phyloP scores from a whole-genome alignment of 192 early-diverging fungal genomes.

The Backusella luteola region DNA sequence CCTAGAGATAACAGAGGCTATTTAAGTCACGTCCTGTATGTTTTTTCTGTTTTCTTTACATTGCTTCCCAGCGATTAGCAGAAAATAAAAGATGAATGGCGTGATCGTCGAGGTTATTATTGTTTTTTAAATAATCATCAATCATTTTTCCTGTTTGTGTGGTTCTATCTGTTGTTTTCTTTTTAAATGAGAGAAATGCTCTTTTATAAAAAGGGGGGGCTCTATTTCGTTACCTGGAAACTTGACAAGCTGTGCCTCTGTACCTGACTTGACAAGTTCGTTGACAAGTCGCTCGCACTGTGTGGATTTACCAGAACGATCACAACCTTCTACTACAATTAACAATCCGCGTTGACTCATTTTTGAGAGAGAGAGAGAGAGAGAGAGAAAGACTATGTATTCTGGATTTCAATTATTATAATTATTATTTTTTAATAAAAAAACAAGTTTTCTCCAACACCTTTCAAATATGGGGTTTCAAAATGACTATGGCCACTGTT shows the following conservation, averaged over 20 bases:
- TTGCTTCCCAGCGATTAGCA: conserved; percentile 93
- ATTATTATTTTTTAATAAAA: too few relatives aligned
- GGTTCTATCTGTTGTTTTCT: conserved; percentile 64
- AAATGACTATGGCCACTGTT: too few relatives aligned
- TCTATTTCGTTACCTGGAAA: conserved; percentile 69
- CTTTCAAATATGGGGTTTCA: too few relatives aligned
- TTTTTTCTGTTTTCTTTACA: conserved; percentile 46
- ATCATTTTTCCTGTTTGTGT: conserved; percentile 93
- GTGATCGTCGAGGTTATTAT: conserved; percentile 70
- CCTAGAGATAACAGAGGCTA: conserved; percentile 30
- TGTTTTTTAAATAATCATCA: conserved; percentile 74
- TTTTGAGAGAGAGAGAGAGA: neutral
- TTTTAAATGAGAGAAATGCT: neutral
- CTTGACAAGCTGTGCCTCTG: conserved; percentile 59
- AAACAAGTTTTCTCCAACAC: too few relatives aligned
- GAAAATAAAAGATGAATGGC: conserved; percentile 93
- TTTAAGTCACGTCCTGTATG: neutral
- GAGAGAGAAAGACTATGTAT: neutral
- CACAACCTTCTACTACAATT: conserved; percentile 93
- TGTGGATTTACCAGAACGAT: conserved; percentile 91
- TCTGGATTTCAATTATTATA: neutral
- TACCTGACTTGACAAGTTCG: conserved; percentile 44
- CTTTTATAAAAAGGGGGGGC: too few relatives aligned
- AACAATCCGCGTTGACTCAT: conserved; percentile 69
- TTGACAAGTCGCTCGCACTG: conserved; percentile 73